Evolutionary conservation across 164 flowering plant genomes (phyloP), one percentile per base, ranked within the genome.

Genomic region (Stephania cephalantha): DNA sequence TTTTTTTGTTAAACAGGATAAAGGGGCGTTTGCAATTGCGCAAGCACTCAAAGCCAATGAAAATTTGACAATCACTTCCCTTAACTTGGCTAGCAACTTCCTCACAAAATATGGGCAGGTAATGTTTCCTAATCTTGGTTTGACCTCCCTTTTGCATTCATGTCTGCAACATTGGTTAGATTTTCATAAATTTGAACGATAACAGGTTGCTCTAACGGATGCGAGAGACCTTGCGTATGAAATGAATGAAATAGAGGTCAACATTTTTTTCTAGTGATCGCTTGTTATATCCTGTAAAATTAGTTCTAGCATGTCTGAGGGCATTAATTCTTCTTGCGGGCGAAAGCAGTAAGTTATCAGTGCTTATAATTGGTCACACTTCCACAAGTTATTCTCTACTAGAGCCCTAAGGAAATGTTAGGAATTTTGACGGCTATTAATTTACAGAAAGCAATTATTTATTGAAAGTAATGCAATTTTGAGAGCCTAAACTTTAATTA

Each of bases 101-200:
- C 83, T 96, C 30, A 96, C 98, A 68, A 96, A 96, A 84, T 86
- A 87, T 77, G 98, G 99, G 18, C 97, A 93, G 97, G 99, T 91
- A 82, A 48, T 31, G 71, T 48, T 22, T 18, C 46, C 10, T 8
- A n/a, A 18, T 22, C 7, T 18, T 71, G 5, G 3, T 25, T 9
- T 45, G 13, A n/a, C n/a, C 30, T 70, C 20, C 20, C 2, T 70
- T 13, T 22, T 69, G 4, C 7, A 31, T 52, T 53, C 11, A 15
- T 29, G 10, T 58, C 29, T 5, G 50, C 31, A 17, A 44, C 31
- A 42, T 46, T 20, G 22, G 9, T 17, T 30, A 7, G 17, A 18
- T 46, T 7, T 17, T 55, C 25, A n/a, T 25, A 72, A 30, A 9
- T 8, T 3, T 30, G 30, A 42, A 48, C 64, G 20, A 65, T 63